Evolutionary conservation across 495 filamentous ascomycete genomes (phyloP).

Genomic region (Evernia prunastri): DNA sequence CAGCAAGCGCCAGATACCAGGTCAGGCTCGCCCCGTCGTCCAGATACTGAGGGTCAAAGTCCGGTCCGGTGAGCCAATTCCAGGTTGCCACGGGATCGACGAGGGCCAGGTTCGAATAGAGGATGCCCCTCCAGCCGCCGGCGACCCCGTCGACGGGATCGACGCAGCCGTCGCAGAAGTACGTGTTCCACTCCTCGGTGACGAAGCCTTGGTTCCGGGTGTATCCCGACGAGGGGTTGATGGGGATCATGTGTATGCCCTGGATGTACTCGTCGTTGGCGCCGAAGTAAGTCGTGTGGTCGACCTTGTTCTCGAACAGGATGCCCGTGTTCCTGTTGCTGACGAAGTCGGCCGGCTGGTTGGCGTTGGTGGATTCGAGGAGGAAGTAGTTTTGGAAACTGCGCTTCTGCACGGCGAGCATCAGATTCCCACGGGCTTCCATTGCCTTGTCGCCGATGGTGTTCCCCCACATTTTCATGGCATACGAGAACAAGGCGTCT

Average conservation of each 20-base stretch:
- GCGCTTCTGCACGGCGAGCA: conserved; percentile 67
- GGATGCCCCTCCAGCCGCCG: conserved; percentile 80
- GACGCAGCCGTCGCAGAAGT: conserved; percentile 48
- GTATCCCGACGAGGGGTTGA: conserved; percentile 63
- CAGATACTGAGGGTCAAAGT: conserved; percentile 64
- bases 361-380: conserved; percentile 58
- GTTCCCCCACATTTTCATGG: conserved; percentile 87
- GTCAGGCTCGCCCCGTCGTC: conserved; percentile 82
- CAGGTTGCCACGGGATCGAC: conserved; percentile 65
- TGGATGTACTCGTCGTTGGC: conserved; percentile 74
- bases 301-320: conserved; percentile 93
- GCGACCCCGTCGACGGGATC: conserved; percentile 50
- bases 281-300: conserved; percentile 94
- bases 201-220: conserved; percentile 64
- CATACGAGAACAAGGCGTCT: conserved; percentile 82
- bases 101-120: conserved; percentile 76
- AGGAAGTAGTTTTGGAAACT: conserved; percentile 76
- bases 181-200: conserved; percentile 75
- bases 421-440: conserved; percentile 81
- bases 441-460: conserved; percentile 68
- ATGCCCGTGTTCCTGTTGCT: conserved; percentile 87
- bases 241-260: conserved; percentile 93
- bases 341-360: conserved; percentile 71
- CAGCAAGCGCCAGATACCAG: conserved; percentile 83
- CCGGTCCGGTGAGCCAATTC: conserved; percentile 59